Conservation (phyloP, 352 stramenopile species). For the Albugo laibachii region DNA sequence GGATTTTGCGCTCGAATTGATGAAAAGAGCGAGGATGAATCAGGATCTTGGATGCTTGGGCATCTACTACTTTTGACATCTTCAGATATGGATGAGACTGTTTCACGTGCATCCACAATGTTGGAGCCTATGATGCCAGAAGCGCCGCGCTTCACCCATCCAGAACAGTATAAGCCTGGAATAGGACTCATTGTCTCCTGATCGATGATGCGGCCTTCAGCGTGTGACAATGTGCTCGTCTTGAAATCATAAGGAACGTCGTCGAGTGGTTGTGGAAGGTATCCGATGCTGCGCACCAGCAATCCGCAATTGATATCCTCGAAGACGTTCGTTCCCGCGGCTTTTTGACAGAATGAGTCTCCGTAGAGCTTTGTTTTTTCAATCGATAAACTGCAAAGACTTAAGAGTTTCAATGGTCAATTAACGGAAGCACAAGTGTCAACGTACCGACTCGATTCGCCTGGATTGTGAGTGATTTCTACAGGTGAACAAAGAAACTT, state of each 20-base stretch:
- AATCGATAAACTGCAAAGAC: conserved; percentile 9
- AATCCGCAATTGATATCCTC: conserved; percentile 67
- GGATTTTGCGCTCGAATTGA: conserved; percentile 27
- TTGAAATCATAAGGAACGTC: conserved; percentile 62
- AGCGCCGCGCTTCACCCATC: conserved; percentile 95
- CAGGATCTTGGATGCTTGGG: conserved; percentile 12
- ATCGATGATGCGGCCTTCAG: conserved; percentile 33
- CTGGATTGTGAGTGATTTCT: conserved; percentile 31
- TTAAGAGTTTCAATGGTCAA: conserved; percentile 4
- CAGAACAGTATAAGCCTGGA: conserved; percentile 86
- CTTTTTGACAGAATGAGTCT: conserved; percentile 51
- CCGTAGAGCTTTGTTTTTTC: conserved; percentile 82
- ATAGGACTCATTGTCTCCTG: conserved; percentile 16
- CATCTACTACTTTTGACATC: conserved; percentile 50
- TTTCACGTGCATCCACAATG: conserved; percentile 93
- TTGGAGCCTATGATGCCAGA: conserved; percentile 97
- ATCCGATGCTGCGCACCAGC: conserved; percentile 75
- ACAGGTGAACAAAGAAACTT: conserved; percentile 84
- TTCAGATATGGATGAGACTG: conserved; percentile 82
- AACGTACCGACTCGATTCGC: background rate
- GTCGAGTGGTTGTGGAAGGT: conserved; percentile 78
- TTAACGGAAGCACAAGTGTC: background rate
- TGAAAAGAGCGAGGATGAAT: conserved; percentile 10
- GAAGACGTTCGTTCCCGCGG: conserved; percentile 71
- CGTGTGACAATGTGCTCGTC: conserved; percentile 39